Base-by-base conservation (phyloP, 140 eudicot species). In the Stevia rebaudiana region DNA sequence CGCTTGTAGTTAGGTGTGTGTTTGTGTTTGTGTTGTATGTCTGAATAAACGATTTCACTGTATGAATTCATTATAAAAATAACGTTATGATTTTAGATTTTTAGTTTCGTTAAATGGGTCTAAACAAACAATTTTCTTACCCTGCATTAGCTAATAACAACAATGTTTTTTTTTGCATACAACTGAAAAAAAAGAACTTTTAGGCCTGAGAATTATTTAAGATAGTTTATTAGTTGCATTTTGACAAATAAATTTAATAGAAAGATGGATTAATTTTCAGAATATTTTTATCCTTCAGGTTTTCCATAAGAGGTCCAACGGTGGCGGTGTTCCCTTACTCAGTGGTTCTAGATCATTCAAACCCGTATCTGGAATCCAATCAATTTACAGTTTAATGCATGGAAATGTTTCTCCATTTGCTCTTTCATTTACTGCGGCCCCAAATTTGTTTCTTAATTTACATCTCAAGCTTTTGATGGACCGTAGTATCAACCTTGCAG, bases 381-480 rank as follows among this genome's bases (percentile, higher is more conserved):
- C 65, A 43, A 68, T 65, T 37, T 72, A 68, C 66, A 71, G 81
- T 52, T 62, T 39, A 55, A 74, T 41, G 65, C 75, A 54, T 33
- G 86, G 84, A 69, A 70, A 48, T 50, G 74, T 79, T 67, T 85
- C 90, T 60, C 85, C 84, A 42, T 81, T 82, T 77, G 74, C 94
- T 69, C 83, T 87, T 25, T 79, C 95, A 41, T 84, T 80, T 65
- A 44, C 76, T 58, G 81, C 98, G 69, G 91, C 95, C 40, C 98
- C 95, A 19, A 75, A 77, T 59, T 85, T 83, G 72, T 85, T 92
- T 54, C 74, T 72, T 39, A 66, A 78, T 58, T 72, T 88, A 68
- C 96, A 87, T 81, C 92, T 92, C 47, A 82, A 81, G 74, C 65
- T 83, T 66, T 81, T 85, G 72, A 78, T 92, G 84, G 86, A 81